A percentile compares a stretch with the other conserved stretches of the same genome.
Conservation (phyloP, 495 filamentous ascomycete species). For the Oidiodendron maius region DNA sequence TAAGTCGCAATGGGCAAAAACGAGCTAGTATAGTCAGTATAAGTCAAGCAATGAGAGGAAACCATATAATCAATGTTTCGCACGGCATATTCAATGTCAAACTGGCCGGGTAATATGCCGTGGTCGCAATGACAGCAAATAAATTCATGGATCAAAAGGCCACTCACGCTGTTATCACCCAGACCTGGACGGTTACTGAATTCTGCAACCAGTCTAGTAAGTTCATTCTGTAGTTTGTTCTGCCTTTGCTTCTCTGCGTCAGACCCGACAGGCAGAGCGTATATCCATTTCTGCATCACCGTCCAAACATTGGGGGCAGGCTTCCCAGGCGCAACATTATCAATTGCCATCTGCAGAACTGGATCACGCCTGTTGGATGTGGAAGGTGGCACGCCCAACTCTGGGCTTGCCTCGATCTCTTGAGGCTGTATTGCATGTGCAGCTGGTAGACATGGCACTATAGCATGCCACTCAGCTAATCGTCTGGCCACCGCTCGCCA, state of each 20-base stretch:
- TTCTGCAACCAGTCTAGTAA: constrained; percentile 59
- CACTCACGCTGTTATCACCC: constrained; percentile 64
- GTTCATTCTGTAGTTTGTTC: constrained; percentile 64
- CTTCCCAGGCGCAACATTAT: constrained; percentile 53
- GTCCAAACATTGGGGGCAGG: constrained; percentile 81
- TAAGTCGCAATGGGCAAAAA: constrained; percentile 95
- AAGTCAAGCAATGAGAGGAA: background rate
- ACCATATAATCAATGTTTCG: background rate
- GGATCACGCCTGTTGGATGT: constrained; percentile 27
- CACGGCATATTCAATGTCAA: background rate
- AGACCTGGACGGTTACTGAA: constrained; percentile 70
- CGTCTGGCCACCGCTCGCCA: constrained; percentile 79
- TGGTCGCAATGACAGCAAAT: background rate
- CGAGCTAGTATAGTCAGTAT: constrained; percentile 44
- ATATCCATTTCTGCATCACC: constrained; percentile 91
- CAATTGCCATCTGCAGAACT: constrained; percentile 37
- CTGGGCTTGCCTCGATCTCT: constrained; percentile 28
- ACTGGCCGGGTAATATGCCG: background rate
- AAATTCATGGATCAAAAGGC: constrained; percentile 3
- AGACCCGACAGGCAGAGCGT: constrained; percentile 69
- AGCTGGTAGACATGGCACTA: constrained; percentile 53
- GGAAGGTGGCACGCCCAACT: constrained; percentile 17
- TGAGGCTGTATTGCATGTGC: constrained; percentile 19
- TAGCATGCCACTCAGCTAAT: constrained; percentile 90
- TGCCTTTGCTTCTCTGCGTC: constrained; percentile 61